Base-by-base conservation (phyloP, 1,284 basidiomycete species). In the Ustilago vetiveriae region DNA sequence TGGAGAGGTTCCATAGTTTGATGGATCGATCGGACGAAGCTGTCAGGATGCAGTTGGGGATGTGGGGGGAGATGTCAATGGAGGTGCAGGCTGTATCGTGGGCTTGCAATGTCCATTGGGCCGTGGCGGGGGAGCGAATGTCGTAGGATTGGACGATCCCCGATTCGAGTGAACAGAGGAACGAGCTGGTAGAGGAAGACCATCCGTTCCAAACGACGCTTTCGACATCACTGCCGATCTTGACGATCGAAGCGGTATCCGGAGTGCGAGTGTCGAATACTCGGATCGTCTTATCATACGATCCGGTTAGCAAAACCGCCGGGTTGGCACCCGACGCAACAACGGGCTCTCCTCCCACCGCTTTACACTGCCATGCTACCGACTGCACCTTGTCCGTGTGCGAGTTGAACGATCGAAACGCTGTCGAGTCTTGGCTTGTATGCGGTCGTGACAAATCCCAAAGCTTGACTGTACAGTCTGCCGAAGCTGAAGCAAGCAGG, bases 351-450 rank as follows among this genome's bases (percentile, higher is more conserved):
- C 54, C 63, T 3, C 72, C 72, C 1, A 57, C 40, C 16, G 70
- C 72, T 30, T 65, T 59, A 26, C 66, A 72, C 82, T 96, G 96
- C 96, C 96, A 99, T 79, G 95, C 90, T 3, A 98, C 92, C 4
- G 90, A 89, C 83, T 98, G 94, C n/a, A 98, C 92, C 85, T 97
- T 98, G 83, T 97, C 94, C 76, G 88, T 90, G 84, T 98, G 96
- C 14, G 37, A 43, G 37, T 85, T 88, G 83, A 96, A 98, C 69
- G 90, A 92, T 52, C 92, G 86, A 78, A 97, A 87, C 9, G 93
- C 87, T 1, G 84, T 84, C 14, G 78, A 72, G 4, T 41, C 44
- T 29, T 88, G 42, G 85, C 88, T 72, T 60, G 89, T 88, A 26
- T 74, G 60, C 3, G 76, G 70, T 0, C 91, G 86, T 37, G 87